Base-by-base conservation (phyloP, 2,329 filamentous ascomycete genomes). In the Arthrinium phaeospermum region DNA sequence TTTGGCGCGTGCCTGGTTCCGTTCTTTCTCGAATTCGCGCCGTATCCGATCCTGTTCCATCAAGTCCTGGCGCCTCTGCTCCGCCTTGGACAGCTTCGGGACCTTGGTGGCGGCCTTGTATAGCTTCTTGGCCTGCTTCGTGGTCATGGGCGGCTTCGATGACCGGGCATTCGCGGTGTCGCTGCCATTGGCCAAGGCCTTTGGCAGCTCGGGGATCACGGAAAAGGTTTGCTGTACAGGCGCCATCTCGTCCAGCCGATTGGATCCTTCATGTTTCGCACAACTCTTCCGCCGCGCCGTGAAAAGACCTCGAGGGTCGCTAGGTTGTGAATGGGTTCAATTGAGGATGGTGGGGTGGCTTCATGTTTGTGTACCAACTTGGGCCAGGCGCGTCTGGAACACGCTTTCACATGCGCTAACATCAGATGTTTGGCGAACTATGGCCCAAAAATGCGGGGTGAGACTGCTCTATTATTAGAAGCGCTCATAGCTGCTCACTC, bases 1-100 rank as follows among this genome's bases (percentile, higher is more conserved):
- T 70, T 83, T 84, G 1, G 89, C 89, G 72, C 86, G 86, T 3
- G 82, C 81, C 24, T 85, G 82, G 1, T 84, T 82, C 75, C 83
- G 85, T 75, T 86, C 87, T 78, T 84, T 86, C 76, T 87, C 87
- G 34, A 86, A 83, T 76, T 87, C 87, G 77, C 85, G 85, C 5
- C 85, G 81, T 47, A 89, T 88, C n/a, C 86, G 82, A 72, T 89
- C 87, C 75, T 89, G 87, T 73, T 91, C 88, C 61, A 80, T 79
- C 27, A 82, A 79, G 51, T 84, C 83, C 72, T 80, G 77, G 22
- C 81, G 81, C 34, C 84, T 82, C 72, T 81, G 80, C 73, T 88
- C 85, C 37, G 82, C 82, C 73, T 84, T 84, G 49, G 83, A 84
- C 34, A 87, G 76, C 70, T 89, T 89, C 79, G 89, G 83, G 69